Evolutionary conservation across 75 land plant species (phyloP).

Genomic region (Selaginella tamariscina): DNA sequence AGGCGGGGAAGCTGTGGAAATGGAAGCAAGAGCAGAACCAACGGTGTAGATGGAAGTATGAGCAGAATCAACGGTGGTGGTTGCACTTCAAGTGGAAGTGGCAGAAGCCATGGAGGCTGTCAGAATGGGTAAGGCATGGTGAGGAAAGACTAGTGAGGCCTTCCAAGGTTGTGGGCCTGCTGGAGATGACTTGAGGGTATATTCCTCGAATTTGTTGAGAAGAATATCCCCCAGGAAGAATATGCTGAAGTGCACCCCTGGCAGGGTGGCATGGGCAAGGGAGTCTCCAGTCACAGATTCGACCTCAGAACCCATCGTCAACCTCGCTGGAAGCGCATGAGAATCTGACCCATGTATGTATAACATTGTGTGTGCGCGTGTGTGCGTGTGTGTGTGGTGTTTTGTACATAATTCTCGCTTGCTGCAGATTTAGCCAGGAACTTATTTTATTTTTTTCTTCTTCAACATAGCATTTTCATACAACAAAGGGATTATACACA

Average conservation of each 20-base stretch:
- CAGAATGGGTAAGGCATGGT: constrained; percentile 75
- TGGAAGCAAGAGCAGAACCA: constrained; percentile 78
- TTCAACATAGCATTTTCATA: too few species aligned
- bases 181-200: constrained; percentile 18
- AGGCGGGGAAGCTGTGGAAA: constrained; percentile 74
- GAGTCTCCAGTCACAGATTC: constrained; percentile 21
- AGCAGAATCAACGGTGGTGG: constrained; percentile 84
- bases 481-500: too few species aligned
- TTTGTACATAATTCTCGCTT: too few species aligned
- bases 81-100: constrained; percentile 93
- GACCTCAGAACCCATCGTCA: constrained; percentile 9
- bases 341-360: too few species aligned
- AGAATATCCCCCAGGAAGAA: neutral
- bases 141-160: constrained; percentile 52
- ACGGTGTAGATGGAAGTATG: constrained; percentile 65
- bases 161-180: constrained; percentile 33
- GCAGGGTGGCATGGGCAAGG: constrained; percentile 15
- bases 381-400: too few species aligned
- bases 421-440: too few species aligned
- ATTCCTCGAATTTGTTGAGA: too few species aligned
- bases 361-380: too few species aligned
- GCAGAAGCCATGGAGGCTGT: constrained; percentile 91
- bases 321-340: neutral
- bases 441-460: too few species aligned
- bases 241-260: constrained; percentile 6